A percentile compares a stretch with the other conserved stretches of the same genome.
These are phyloP conservation scores for Psilocybe azurescens DNA, from an alignment of 768 basidiomycete genomes.

Conservation along the genomic window DNA sequence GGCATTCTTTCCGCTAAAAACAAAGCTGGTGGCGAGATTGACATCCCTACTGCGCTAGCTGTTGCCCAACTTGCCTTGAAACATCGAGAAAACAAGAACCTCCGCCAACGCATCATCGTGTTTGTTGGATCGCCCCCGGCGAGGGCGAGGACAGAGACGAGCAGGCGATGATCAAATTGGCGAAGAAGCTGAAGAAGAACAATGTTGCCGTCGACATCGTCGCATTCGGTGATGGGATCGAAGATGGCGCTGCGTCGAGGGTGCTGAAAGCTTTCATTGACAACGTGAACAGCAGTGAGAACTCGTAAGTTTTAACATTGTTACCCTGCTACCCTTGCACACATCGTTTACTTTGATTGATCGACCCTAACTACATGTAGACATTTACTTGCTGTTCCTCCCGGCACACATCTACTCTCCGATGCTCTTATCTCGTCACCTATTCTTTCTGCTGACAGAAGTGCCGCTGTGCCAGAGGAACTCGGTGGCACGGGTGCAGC, in stretches of 20 bases:
- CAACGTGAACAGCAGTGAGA: conserved; percentile 78
- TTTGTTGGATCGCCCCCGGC: conserved; percentile 90
- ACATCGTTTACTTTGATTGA: neutral
- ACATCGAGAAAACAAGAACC: conserved; percentile 98
- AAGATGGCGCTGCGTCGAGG: conserved; percentile 59
- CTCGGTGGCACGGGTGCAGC: conserved; percentile 53
- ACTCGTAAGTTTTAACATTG: conserved; percentile 66
- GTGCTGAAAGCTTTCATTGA: conserved; percentile 86
- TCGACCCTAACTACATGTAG: conserved; percentile 39
- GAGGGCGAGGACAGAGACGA: conserved; percentile 73
- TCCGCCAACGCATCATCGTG: conserved; percentile 93
- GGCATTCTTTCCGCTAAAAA: conserved; percentile 74
- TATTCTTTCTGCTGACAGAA: conserved; percentile 80
- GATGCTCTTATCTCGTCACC: conserved; percentile 83
- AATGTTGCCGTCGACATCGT: conserved; percentile 96
- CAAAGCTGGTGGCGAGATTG: conserved; percentile 81
- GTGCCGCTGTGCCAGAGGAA: conserved; percentile 69
- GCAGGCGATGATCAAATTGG: conserved; percentile 83
- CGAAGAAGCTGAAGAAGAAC: conserved; percentile 99
- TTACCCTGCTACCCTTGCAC: neutral
- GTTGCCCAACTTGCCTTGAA: conserved; percentile 97
- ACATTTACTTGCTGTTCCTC: conserved; percentile 80
- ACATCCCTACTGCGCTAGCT: conserved; percentile 89
- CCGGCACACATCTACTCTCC: conserved; percentile 81
- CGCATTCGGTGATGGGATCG: conserved; percentile 89